phyloP scores from a whole-genome alignment of 163 green algal genomes.

The Chlorella variabilis region DNA sequence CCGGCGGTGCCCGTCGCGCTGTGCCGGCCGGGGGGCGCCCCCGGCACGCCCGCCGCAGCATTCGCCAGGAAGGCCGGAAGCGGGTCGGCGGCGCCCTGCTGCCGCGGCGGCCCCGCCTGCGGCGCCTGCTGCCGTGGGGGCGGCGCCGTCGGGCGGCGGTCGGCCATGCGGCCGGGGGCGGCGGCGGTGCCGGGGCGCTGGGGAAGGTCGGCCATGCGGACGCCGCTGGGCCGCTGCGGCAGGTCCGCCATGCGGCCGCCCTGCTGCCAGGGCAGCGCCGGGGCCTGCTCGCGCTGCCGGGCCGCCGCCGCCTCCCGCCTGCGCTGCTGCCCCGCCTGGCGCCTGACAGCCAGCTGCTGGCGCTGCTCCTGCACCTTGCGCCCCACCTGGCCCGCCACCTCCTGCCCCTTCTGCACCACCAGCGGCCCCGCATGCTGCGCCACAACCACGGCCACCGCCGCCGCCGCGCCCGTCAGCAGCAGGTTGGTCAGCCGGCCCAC shows the following conservation, averaged over 20 bases:
- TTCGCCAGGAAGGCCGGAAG: conserved; percentile 5
- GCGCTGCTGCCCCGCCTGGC: neutral
- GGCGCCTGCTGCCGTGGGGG: neutral
- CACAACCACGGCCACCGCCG: conserved; percentile 5
- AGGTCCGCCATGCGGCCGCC: neutral
- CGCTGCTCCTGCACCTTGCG: conserved; percentile 15
- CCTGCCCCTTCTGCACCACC: conserved; percentile 14
- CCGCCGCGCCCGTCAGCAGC: conserved; percentile 12
- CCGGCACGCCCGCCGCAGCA: neutral
- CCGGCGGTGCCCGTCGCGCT: neutral
- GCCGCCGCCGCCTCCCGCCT: neutral
- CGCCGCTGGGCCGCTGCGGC: neutral
- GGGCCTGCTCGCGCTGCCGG: neutral
- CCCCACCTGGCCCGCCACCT: neutral
- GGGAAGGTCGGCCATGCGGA: neutral
- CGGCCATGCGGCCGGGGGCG: neutral
- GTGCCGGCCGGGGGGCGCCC: neutral
- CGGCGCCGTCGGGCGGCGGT: neutral
- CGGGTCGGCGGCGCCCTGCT: neutral
- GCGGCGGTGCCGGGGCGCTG: neutral
- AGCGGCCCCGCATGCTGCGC: conserved; percentile 3
- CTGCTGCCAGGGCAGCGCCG: neutral
- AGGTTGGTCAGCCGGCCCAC: conserved; percentile 14
- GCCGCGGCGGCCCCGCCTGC: neutral
- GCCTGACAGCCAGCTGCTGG: neutral